Evolutionary conservation across 352 stramenopile genomes (phyloP).

Genomic region (Phytophthora meadii): DNA sequence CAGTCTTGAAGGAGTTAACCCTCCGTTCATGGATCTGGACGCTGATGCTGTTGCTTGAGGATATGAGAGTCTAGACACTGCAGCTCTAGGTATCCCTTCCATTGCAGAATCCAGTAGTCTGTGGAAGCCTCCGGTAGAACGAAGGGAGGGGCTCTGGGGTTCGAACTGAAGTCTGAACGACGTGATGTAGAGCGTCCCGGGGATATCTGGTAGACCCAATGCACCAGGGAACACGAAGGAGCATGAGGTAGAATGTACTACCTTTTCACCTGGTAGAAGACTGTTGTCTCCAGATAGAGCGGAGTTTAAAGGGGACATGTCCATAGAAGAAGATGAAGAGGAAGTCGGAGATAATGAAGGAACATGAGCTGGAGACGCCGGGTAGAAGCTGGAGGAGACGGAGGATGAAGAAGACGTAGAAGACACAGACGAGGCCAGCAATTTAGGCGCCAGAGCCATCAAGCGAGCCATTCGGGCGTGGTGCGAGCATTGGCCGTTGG

Average conservation of each 20-base stretch:
- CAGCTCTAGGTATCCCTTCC: slow-evolving; percentile 62
- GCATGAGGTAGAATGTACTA: slow-evolving; percentile 47
- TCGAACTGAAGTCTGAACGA: slow-evolving; percentile 80
- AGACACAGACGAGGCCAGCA: slow-evolving; percentile 6
- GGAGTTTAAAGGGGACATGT: slow-evolving; percentile 20
- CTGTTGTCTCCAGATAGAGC: slow-evolving; percentile 12
- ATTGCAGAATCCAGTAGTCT: slow-evolving; percentile 68
- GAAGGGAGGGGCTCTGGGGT: slow-evolving; percentile 53
- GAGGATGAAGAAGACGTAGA: slow-evolving; percentile 11
- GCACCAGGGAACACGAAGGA: slow-evolving; percentile 65
- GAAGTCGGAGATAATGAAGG: slow-evolving; percentile 24
- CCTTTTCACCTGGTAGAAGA: slow-evolving; percentile 49
- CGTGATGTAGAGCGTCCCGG: slow-evolving; percentile 68
- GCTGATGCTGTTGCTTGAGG: slow-evolving; percentile 50
- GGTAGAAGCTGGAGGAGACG: slow-evolving; percentile 13
- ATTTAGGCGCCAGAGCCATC: slow-evolving; percentile 80
- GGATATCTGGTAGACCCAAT: slow-evolving; percentile 52
- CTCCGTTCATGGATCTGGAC: slow-evolving; percentile 35
- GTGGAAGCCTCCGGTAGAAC: slow-evolving; percentile 54
- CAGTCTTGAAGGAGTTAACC: slow-evolving; percentile 51
- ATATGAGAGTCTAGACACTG: slow-evolving; percentile 76
- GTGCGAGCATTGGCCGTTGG: slow-evolving; percentile 68
- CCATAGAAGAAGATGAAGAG: slow-evolving; percentile 36
- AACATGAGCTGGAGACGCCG: slow-evolving; percentile 6
- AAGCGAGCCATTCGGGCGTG: slow-evolving; percentile 82